phyloP scores from a whole-genome alignment of 192 early-diverging fungal genomes.

The Backusella australiensis region DNA sequence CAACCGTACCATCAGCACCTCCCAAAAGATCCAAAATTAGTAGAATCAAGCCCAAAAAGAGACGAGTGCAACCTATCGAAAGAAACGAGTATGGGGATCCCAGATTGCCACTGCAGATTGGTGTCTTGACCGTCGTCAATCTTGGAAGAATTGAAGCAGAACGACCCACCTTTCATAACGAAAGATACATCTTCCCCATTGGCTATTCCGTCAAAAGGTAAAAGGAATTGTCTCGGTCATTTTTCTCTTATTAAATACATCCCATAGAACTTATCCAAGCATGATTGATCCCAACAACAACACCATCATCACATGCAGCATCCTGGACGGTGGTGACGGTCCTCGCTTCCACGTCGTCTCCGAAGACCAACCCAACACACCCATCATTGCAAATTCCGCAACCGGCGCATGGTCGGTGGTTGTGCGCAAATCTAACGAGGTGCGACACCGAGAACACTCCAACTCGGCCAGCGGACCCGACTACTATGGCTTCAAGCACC shows the following conservation, averaged over 20 bases:
- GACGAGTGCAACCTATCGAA: conserved; percentile 40
- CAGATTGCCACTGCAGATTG: conserved; percentile 73
- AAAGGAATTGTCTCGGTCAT: background rate
- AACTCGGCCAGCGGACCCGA: conserved; percentile 86
- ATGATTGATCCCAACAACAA: conserved; percentile 59
- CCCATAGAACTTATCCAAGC: conserved; percentile 56
- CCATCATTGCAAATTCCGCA: conserved; percentile 73
- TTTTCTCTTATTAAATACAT: background rate
- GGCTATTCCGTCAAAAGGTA: conserved; percentile 67
- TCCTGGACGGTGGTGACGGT: conserved; percentile 72
- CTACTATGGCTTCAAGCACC: conserved; percentile 86
- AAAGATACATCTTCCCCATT: conserved; percentile 90
- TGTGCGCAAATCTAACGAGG: conserved; percentile 74
- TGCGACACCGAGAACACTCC: conserved; percentile 73
- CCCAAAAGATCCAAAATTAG: conserved; percentile 24
- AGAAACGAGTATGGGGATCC: conserved; percentile 62
- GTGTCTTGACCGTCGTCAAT: conserved; percentile 67
- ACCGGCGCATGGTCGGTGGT: conserved; percentile 87
- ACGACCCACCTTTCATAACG: conserved; percentile 76
- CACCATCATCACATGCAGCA: conserved; percentile 58
- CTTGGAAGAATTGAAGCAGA: conserved; percentile 74
- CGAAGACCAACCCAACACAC: conserved; percentile 67
- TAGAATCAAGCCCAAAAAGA: conserved; percentile 6
- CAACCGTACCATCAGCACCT: conserved; percentile 18
- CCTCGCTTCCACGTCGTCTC: conserved; percentile 77